phyloP scores from a whole-genome alignment of 1,284 basidiomycete genomes.

The Paramarasmius palmivorus region DNA sequence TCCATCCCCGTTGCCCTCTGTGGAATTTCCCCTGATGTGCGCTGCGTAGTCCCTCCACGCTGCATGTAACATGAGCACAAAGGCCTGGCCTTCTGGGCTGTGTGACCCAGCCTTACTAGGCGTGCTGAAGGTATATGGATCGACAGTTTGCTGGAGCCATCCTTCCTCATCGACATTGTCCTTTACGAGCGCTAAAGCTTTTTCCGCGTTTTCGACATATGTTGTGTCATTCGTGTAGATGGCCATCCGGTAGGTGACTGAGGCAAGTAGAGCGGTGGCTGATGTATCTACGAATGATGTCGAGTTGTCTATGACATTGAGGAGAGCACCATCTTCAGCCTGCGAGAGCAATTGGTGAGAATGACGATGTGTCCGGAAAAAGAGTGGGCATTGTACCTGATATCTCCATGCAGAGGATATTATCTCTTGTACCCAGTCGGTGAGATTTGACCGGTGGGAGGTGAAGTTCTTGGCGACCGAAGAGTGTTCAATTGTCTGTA shows the following conservation, averaged over 20 bases:
- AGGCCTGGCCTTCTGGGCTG: conserved; percentile 65
- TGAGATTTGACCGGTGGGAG: too few relatives aligned
- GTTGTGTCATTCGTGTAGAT: conserved; percentile 31
- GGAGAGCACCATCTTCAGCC: conserved; percentile 44
- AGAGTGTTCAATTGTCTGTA: too few relatives aligned
- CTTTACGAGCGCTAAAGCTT: conserved; percentile 37
- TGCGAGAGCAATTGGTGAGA: conserved; percentile 16
- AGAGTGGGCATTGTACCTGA: too few relatives aligned
- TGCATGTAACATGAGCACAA: conserved; percentile 64
- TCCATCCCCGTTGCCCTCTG: background rate
- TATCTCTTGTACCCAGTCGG: too few relatives aligned
- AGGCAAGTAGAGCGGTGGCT: conserved; percentile 53
- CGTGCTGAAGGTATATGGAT: conserved; percentile 57
- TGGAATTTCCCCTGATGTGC: conserved; percentile 7
- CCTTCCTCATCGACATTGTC: conserved; percentile 40
- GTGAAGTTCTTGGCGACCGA: too few relatives aligned
- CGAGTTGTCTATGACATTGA: conserved; percentile 53
- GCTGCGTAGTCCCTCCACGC: conserved; percentile 51
- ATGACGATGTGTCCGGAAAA: too few relatives aligned
- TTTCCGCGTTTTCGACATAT: conserved; percentile 43
- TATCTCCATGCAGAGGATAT: too few relatives aligned
- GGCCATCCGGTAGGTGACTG: conserved; percentile 50
- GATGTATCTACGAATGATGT: conserved; percentile 52
- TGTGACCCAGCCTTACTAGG: conserved; percentile 39
- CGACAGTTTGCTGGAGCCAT: conserved; percentile 62